Conservation (phyloP, 768 basidiomycete genomes). For the Lentinula sp. region DNA sequence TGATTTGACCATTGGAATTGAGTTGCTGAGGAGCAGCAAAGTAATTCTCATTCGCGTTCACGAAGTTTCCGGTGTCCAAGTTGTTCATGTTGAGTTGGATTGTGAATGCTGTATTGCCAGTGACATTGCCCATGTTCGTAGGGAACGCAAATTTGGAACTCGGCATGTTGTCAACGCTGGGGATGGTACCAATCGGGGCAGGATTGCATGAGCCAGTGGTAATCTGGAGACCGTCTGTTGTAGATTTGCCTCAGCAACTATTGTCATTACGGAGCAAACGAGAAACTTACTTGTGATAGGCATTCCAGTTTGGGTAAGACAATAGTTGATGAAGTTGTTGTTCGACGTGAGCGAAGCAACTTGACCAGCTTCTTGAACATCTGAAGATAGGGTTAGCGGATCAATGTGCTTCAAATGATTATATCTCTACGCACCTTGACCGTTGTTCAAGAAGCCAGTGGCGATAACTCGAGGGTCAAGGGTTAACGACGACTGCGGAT, state of each 20-base stretch:
- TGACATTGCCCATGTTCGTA: slow-evolving; percentile 34
- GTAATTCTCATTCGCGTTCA: slow-evolving; percentile 39
- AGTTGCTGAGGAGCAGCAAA: slow-evolving; percentile 48
- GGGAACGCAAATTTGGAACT: slow-evolving; percentile 45
- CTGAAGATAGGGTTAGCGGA: neutral
- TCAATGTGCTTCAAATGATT: neutral
- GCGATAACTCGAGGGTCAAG: slow-evolving; percentile 35
- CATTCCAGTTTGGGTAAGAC: slow-evolving; percentile 36
- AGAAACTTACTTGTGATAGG: slow-evolving; percentile 38
- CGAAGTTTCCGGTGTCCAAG: slow-evolving; percentile 50
- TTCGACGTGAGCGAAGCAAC: slow-evolving; percentile 52
- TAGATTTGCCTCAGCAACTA: neutral
- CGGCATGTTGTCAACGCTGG: slow-evolving; percentile 45
- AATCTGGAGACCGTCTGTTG: slow-evolving; percentile 32
- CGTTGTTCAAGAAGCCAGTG: slow-evolving; percentile 47
- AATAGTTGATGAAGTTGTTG: slow-evolving; percentile 75
- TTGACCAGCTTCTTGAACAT: slow-evolving; percentile 29
- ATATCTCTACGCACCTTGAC: slow-evolving; percentile 28
- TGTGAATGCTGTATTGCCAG: slow-evolving; percentile 45
- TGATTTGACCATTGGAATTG: slow-evolving; percentile 39
- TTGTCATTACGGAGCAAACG: neutral
- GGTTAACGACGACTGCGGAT: slow-evolving; percentile 2
- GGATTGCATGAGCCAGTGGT: slow-evolving; percentile 40
- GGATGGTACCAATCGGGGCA: slow-evolving; percentile 56
- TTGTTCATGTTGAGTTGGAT: slow-evolving; percentile 40